These are phyloP conservation scores for Barnettozyma populi DNA, from an alignment of 805 yeast genomes.

Conservation along the genomic window DNA sequence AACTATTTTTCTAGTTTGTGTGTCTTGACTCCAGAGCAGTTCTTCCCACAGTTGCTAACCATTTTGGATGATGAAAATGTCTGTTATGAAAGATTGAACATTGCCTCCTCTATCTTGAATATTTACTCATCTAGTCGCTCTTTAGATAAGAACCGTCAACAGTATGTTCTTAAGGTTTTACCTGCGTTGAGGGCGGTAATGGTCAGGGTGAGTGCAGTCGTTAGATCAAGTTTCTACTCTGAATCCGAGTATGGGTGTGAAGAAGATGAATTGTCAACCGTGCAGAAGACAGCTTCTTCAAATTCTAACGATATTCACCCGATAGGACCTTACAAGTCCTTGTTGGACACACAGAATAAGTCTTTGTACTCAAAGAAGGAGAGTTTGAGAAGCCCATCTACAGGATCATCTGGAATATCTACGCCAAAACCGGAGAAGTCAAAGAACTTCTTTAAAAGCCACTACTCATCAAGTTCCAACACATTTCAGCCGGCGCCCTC, in stretches of 20 bases:
- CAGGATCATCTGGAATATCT: conserved; percentile 17
- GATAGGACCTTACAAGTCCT: conserved; percentile 8
- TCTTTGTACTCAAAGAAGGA: conserved; percentile 3
- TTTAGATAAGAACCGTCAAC: conserved; percentile 21
- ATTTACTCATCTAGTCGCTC: conserved; percentile 28
- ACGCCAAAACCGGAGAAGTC: conserved; percentile 25
- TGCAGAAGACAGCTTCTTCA: conserved; percentile 16
- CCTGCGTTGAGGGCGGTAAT: conserved; percentile 28
- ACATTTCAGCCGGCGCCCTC: conserved; percentile 5
- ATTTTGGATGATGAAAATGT: conserved; percentile 27
- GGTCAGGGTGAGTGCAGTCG: conserved; percentile 17
- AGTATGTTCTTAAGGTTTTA: conserved; percentile 25
- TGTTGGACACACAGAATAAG: conserved; percentile 5
- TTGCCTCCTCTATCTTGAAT: conserved; percentile 34
- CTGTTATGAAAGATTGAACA: conserved; percentile 28
- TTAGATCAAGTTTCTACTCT: conserved; percentile 14
- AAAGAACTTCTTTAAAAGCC: conserved; percentile 21
- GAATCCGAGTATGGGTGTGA: conserved; percentile 14
- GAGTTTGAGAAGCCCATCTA: conserved; percentile 13
- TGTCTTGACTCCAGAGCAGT: conserved; percentile 16
- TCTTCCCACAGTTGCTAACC: conserved; percentile 17
- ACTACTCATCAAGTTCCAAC: conserved; percentile 16
- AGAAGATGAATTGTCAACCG: conserved; percentile 16
- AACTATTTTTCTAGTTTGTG: conserved; percentile 26
- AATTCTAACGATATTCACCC: conserved; percentile 15